Conservation (phyloP, 495 filamentous ascomycete genomes). For the Filosporella fistucella region DNA sequence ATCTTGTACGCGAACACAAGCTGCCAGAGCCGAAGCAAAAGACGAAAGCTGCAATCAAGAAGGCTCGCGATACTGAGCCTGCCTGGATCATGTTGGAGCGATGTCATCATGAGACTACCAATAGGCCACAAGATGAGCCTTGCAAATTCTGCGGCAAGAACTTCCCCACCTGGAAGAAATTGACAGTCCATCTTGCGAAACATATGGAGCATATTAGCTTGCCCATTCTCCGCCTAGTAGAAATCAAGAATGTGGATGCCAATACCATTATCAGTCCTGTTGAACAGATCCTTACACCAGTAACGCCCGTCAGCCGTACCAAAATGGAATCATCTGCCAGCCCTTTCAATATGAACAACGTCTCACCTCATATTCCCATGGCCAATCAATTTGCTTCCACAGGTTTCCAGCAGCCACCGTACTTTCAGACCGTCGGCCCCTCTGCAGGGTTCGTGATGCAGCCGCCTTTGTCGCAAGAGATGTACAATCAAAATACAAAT, state of each 20-base stretch:
- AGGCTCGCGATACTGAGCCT: constrained; percentile 42
- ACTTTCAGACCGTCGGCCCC: constrained; percentile 9
- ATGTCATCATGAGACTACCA: constrained; percentile 67
- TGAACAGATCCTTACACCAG: constrained; percentile 37
- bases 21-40: constrained; percentile 71
- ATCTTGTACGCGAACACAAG: constrained; percentile 92
- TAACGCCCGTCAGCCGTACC: constrained; percentile 14
- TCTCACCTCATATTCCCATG: constrained; percentile 19
- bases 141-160: constrained; percentile 88
- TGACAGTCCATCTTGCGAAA: constrained; percentile 90
- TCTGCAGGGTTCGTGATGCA: constrained; percentile 10
- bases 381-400: constrained; percentile 10
- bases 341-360: constrained; percentile 18
- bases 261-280: constrained; percentile 62
- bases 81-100: constrained; percentile 76
- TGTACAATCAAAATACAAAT: constrained; percentile 8
- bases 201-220: constrained; percentile 95
- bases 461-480: constrained; percentile 5
- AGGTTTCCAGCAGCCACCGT: constrained; percentile 8
- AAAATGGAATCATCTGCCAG: constrained; percentile 20
- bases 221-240: constrained; percentile 75
- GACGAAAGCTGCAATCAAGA: constrained; percentile 52
- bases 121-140: constrained; percentile 68
- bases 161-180: constrained; percentile 86
- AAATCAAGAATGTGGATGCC: constrained; percentile 47